Base-by-base conservation (phyloP, 495 filamentous ascomycete genomes). In the Hypoxylon subgilvum region DNA sequence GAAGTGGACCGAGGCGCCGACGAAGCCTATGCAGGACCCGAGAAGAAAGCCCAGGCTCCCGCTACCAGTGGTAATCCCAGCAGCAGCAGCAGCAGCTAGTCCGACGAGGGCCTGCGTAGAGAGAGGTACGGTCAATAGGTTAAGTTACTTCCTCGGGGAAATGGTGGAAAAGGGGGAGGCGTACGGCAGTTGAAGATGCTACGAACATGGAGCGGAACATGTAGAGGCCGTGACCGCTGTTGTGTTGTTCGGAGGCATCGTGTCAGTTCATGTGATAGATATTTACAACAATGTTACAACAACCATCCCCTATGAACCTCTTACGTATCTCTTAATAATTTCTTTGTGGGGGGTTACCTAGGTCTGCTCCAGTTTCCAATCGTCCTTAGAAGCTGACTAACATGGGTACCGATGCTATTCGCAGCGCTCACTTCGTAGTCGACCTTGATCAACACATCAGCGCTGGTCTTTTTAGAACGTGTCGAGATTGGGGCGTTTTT, bases 201-300 rank as follows among this genome's bases (percentile, higher is more conserved):
- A 58, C 53, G 10, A 63, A 53, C 53, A 63, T 63, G 12, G 60
- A 63, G 2, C 60, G 40, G 41, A 63, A 58, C 53, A 63, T 63
- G 25, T 58, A 63, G 8, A 57, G 52, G 1, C 52, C 59, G 13
- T 57, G 59, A 27, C 59, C 59, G 30, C 52, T 63, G 30, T 42
- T 38, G 2, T n/a, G 6, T n/a, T 38, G n/a, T 16, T 18, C 6
- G 8, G 3, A 3, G 23, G 23, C 23, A 27, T 8, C 23, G 8
- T 8, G 23, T 3, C 23, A 27, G 23, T 27, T 27, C 23, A 27
- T 27, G 8, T 27, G 3, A 27, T n/a, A n/a, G n/a, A n/a, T n/a
- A n/a, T n/a, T n/a, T n/a, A n/a, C n/a, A n/a, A n/a, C n/a, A n/a
- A n/a, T n/a, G n/a, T n/a, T n/a, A n/a, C n/a, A n/a, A n/a, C n/a